These are phyloP conservation scores for Boechera retrofracta DNA, from an alignment of 345 rosid species.

Conservation along the genomic window DNA sequence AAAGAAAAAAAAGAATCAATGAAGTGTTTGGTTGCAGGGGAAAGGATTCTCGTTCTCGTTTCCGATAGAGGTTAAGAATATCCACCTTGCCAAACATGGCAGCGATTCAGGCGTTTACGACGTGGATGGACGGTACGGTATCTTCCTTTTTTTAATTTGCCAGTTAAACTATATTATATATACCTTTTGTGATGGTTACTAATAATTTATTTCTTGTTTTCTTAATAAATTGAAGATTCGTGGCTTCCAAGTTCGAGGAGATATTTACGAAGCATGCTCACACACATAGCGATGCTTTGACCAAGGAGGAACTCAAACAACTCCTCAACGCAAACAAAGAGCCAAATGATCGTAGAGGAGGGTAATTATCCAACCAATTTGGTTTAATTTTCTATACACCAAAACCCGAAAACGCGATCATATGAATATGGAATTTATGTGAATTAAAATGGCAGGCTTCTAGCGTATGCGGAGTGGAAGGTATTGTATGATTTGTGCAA, in stretches of 20 bases:
- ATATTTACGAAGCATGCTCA: slow-evolving; percentile 63
- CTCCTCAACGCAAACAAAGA: slow-evolving; percentile 64
- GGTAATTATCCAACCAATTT: slow-evolving; percentile 46
- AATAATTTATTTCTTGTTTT: neutral
- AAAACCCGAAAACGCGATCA: neutral
- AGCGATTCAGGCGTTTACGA: slow-evolving; percentile 90
- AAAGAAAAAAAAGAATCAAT: neutral
- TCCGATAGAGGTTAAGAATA: slow-evolving; percentile 81
- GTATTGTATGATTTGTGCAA: slow-evolving; percentile 57
- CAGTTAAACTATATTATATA: neutral
- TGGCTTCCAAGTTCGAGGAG: slow-evolving; percentile 71
- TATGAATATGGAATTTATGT: neutral
- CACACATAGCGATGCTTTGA: slow-evolving; percentile 54
- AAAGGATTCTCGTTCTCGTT: slow-evolving; percentile 62
- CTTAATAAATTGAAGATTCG: slow-evolving; percentile 53
- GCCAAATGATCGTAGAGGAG: slow-evolving; percentile 61
- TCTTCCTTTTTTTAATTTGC: neutral
- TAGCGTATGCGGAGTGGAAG: slow-evolving; percentile 72
- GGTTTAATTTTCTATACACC: neutral
- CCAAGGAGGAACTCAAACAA: slow-evolving; percentile 52
- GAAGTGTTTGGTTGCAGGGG: slow-evolving; percentile 54
- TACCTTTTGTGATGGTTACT: neutral
- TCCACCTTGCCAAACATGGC: slow-evolving; percentile 68
- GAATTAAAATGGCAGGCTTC: slow-evolving; percentile 52
- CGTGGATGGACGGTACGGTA: slow-evolving; percentile 65